Percentiles rank a stretch among this genome's conserved stretches.
Conservation (phyloP, 169 alveolate genomes). For the Cyclospora cayetanensis region DNA sequence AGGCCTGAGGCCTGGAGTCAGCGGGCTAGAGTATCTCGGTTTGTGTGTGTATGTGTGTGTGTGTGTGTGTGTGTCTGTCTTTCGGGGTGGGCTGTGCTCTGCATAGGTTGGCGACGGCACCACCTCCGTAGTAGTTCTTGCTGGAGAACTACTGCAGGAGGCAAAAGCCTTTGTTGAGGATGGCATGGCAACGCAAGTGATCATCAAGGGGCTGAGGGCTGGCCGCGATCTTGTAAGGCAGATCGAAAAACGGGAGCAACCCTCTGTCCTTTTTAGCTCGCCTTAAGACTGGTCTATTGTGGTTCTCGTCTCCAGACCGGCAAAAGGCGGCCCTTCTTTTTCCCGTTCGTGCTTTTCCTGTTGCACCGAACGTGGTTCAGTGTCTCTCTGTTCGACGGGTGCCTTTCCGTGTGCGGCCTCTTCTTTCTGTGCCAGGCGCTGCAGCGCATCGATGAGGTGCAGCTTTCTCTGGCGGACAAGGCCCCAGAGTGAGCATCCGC, state of each 20-base stretch:
- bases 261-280: background rate
- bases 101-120: conserved; percentile 93
- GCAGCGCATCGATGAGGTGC: conserved; percentile 10
- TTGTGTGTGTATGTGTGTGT: conserved; percentile 9
- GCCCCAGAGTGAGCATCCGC: background rate
- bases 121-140: conserved; percentile 94
- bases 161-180: conserved; percentile 95
- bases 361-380: background rate
- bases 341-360: background rate
- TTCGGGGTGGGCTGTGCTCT: background rate
- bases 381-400: background rate
- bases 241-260: background rate
- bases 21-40: background rate
- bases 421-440: background rate
- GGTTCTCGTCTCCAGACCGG: background rate
- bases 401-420: background rate
- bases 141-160: conserved; percentile 96
- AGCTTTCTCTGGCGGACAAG: background rate
- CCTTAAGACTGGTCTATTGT: background rate
- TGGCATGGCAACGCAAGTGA: conserved; percentile 95
- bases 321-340: background rate
- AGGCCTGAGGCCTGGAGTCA: too few relatives aligned
- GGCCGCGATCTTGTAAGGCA: conserved; percentile 90
- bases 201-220: conserved; percentile 93
- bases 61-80: conserved; percentile 10